Base-by-base conservation (phyloP, 2,329 filamentous ascomycete genomes). In the Verticillium tricorpus region DNA sequence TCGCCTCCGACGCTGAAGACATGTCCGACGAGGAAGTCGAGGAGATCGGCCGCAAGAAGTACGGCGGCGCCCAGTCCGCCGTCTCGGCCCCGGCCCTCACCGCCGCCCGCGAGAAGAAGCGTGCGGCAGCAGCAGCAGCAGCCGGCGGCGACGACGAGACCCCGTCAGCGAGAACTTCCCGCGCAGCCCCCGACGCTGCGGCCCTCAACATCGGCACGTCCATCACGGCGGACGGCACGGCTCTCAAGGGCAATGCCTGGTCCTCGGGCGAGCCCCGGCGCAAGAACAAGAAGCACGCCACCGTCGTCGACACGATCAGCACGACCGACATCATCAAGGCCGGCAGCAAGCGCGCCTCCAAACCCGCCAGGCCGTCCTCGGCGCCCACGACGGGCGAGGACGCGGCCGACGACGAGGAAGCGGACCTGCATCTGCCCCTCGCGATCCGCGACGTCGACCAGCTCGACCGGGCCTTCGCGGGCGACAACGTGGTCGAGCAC, bases 381-480 rank as follows among this genome's bases (percentile, higher is more conserved):
- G 66, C 15, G 72, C 70, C 2, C 73, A 77, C 62, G 66, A 63
- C 35, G 74, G 72, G 69, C 2, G 73, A 77, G 61, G 66, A 63
- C 35, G 74, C 73, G 25, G 69, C 67, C 7, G 77, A 78, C 14
- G 80, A 77, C 2, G 45, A 52, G 32, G 79, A 78, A 64, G 69
- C 74, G 3, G 77, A 80, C 22, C 72, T 79, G 57, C 80, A 84
- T 65, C 76, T 87, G 2, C 85, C 85, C 2, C 78, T 88, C 60
- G 81, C 83, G 25, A 82, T 87, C 67, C 80, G 80, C 58, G 85
- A 88, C 68, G 80, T 84, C 66, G 86, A 88, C 45, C 85, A 96
- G 62, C 88, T 96, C 61, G 88, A 90, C 65, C 85, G 88, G 67
- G 93, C 92, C 5, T 97, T 99, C 74, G 94, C 93, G 2, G 93